A percentile compares a stretch with the other conserved stretches of the same genome.
Conservation (phyloP, 164 flowering plant genomes). For the Litsea cubeba region DNA sequence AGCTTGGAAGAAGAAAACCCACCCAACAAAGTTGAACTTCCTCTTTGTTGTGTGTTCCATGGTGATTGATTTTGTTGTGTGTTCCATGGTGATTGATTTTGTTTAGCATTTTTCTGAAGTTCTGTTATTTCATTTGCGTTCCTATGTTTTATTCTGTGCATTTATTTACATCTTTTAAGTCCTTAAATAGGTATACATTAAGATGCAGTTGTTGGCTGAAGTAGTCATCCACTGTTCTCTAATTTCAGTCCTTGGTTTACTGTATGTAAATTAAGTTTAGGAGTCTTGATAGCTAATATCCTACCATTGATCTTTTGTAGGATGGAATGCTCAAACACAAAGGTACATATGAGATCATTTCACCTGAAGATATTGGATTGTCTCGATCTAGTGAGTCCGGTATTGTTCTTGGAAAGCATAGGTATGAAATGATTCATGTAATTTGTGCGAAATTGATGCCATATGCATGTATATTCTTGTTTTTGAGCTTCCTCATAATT, state of each 20-base stretch:
- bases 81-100: no score
- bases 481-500: neutral
- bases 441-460: neutral
- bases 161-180: no score
- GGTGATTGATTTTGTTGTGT: no score
- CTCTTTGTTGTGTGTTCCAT: no score
- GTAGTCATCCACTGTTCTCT: neutral
- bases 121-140: no score
- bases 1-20: no score
- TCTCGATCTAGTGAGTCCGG: conserved; percentile 70
- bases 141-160: no score
- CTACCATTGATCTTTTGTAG: conserved; percentile 32
- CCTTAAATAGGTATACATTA: neutral
- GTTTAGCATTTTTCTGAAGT: no score
- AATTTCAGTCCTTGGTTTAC: neutral
- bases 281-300: neutral
- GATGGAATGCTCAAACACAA: conserved; percentile 97
- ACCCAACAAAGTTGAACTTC: no score
- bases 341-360: conserved; percentile 86
- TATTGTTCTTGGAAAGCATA: conserved; percentile 88
- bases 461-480: neutral
- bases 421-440: conserved; percentile 36
- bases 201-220: neutral
- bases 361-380: conserved; percentile 92
- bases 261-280: neutral